Evolutionary conservation across 2,329 filamentous ascomycete genomes (phyloP), one percentile per base, ranked within the genome.

Genomic region (Epichloe baconii): DNA sequence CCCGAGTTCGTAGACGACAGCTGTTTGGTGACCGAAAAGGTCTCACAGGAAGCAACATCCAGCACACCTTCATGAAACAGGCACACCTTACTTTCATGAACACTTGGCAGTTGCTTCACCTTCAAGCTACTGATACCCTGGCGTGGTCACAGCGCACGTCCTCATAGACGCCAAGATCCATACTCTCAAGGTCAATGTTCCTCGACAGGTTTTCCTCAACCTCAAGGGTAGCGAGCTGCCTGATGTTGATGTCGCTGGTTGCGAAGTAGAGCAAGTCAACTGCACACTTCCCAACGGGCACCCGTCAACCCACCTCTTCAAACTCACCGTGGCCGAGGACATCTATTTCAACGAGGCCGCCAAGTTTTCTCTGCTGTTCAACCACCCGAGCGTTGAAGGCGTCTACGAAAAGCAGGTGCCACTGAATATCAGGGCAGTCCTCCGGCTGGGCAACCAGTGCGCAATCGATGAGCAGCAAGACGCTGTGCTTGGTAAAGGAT

Each of bases 371-470:
- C 70, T 84, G 31, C 73, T 97, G 1, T 91, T 96, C 71, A 89
- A 91, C 56, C 90, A 98, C 63, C 81, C 89, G 0, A 95, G 89
- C 65, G 87, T 98, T 2, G 93, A 98, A 67, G 94, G 94, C 34
- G 89, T 98, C 14, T 99, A 99, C 62, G 94, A 98, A 70, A 91
- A 85, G 61, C 86, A 95, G 57, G 77, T 99, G 1, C 89, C 94
- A 1, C 74, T 97, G 5, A 88, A 87, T 56, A 79, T 95, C 46
- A 80, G 91, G 41, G 93, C 91, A 4, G 79, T 98, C 35, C 77
- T 99, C 10, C 86, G 93, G 58, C 74, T 99, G 1, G 94, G 93
- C 42, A 96, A 88, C 61, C 74, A 86, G 34, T 98, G 93, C 64
- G 94, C 88, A 2, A 95, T 98, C 57, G 93, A 99, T 61, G 86